Conservation (phyloP, 2,329 filamentous ascomycete genomes). For the Ophiostoma sp. region DNA sequence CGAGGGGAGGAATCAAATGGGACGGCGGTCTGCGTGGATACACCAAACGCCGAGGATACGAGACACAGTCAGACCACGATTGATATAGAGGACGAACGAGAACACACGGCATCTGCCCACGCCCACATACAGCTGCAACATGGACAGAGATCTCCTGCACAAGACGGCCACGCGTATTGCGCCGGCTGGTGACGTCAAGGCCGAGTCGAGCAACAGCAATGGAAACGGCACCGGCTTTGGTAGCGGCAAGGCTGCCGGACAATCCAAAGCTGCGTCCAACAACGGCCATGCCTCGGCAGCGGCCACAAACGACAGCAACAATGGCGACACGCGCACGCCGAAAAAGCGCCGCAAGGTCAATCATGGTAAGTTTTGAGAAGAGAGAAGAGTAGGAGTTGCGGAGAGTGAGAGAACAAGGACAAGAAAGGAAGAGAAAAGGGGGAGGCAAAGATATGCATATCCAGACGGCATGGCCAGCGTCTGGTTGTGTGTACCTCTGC, state of each 20-base stretch:
- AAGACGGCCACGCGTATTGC: conserved; percentile 27
- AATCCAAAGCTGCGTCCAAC: conserved; percentile 1
- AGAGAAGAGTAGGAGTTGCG: background rate
- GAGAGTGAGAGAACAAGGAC: background rate
- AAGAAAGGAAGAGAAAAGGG: background rate
- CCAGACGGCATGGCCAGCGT: background rate
- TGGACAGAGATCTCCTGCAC: conserved; percentile 27
- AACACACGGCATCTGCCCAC: background rate
- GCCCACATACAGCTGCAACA: conserved; percentile 3
- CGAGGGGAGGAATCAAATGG: conserved; percentile 3
- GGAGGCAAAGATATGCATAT: background rate
- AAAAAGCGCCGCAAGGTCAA: conserved; percentile 89
- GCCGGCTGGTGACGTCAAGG: conserved; percentile 20
- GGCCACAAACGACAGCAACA: conserved; percentile 30
- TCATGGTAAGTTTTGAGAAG: conserved; percentile 63
- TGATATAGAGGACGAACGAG: background rate
- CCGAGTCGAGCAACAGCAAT: conserved; percentile 17
- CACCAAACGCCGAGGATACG: background rate
- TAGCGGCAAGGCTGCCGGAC: background rate
- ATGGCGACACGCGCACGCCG: conserved; percentile 56
- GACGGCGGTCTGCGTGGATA: conserved; percentile 15
- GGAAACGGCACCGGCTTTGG: conserved; percentile 8
- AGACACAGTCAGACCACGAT: background rate
- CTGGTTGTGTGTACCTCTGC: background rate
- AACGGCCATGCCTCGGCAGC: conserved; percentile 9